Percentiles rank a stretch among this genome's conserved stretches.
Evolutionary conservation across 352 stramenopile genomes (phyloP).

Genomic region (Globisporangium paddicum): DNA sequence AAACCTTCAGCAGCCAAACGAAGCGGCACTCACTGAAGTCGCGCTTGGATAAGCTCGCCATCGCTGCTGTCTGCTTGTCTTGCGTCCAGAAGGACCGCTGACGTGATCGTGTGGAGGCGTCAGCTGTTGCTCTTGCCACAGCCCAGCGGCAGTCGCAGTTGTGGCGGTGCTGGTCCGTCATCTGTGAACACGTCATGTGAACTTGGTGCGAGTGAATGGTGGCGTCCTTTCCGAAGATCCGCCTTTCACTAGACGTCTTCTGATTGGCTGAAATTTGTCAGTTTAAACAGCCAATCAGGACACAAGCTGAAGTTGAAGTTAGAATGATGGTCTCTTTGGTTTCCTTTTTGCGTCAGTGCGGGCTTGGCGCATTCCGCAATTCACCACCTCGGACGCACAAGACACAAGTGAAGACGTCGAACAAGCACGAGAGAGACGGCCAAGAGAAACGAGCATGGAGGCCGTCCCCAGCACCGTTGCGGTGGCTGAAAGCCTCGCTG

Average conservation of each 20-base stretch:
- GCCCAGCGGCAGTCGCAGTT: background rate
- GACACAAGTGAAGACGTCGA: background rate
- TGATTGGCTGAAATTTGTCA: background rate
- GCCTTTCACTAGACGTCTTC: background rate
- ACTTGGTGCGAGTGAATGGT: background rate
- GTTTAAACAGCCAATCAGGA: constrained; percentile 6
- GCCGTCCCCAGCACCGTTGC: background rate
- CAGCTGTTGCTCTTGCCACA: background rate
- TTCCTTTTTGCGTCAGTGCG: background rate
- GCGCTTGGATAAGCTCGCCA: no score
- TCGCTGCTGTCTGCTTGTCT: background rate
- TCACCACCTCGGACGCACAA: background rate
- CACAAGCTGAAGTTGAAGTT: constrained; percentile 1
- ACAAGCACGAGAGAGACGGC: background rate
- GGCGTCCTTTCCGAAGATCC: constrained; percentile 1
- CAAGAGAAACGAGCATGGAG: background rate
- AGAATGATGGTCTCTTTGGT: constrained; percentile 5
- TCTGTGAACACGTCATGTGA: background rate
- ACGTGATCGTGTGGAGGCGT: background rate
- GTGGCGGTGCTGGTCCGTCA: background rate
- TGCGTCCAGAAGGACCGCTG: background rate
- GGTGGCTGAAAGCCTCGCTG: background rate
- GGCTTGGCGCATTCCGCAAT: constrained; percentile 5
- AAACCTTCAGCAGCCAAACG: no score
- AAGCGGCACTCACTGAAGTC: no score